A percentile compares a stretch with the other conserved stretches of the same genome.
phyloP scores from a whole-genome alignment of 1,284 basidiomycete genomes.

The Leucoagaricus sp. region DNA sequence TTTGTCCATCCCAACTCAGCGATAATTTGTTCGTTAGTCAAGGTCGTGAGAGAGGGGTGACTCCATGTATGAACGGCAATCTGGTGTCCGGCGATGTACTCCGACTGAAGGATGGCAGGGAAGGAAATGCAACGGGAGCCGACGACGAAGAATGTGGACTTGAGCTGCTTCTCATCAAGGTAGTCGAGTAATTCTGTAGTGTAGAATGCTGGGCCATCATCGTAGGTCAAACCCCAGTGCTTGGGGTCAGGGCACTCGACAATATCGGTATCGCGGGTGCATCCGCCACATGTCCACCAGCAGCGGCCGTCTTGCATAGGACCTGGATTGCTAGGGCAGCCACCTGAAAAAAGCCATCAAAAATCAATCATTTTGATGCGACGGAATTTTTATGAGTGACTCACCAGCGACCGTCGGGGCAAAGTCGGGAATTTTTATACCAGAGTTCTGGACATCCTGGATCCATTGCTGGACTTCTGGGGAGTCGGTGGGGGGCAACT shows the following conservation, averaged over 20 bases:
- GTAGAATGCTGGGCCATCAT: constrained; percentile 81
- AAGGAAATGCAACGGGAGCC: constrained; percentile 67
- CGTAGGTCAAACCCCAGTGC: constrained; percentile 74
- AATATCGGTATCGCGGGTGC: constrained; percentile 69
- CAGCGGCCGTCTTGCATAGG: constrained; percentile 64
- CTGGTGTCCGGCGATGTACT: constrained; percentile 76
- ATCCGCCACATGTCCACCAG: constrained; percentile 90
- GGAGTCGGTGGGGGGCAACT: constrained; percentile 66
- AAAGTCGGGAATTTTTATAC: constrained; percentile 57
- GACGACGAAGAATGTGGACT: constrained; percentile 86
- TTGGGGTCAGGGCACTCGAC: constrained; percentile 70
- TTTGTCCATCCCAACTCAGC: constrained; percentile 88
- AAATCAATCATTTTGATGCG: background rate
- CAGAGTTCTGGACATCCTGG: constrained; percentile 54
- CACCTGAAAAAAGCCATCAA: constrained; percentile 34
- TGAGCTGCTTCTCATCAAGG: constrained; percentile 67
- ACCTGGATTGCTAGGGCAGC: constrained; percentile 63
- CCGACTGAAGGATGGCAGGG: constrained; percentile 51
- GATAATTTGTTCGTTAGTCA: constrained; percentile 83
- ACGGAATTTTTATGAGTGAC: constrained; percentile 17
- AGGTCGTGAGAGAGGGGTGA: constrained; percentile 69
- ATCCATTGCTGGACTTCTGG: constrained; percentile 76
- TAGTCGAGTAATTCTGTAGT: constrained; percentile 76
- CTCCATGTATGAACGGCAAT: constrained; percentile 73
- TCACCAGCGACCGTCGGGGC: constrained; percentile 47